These are phyloP conservation scores for Monilinia polystroma DNA, from an alignment of 2,329 filamentous ascomycete species.

Conservation along the genomic window DNA sequence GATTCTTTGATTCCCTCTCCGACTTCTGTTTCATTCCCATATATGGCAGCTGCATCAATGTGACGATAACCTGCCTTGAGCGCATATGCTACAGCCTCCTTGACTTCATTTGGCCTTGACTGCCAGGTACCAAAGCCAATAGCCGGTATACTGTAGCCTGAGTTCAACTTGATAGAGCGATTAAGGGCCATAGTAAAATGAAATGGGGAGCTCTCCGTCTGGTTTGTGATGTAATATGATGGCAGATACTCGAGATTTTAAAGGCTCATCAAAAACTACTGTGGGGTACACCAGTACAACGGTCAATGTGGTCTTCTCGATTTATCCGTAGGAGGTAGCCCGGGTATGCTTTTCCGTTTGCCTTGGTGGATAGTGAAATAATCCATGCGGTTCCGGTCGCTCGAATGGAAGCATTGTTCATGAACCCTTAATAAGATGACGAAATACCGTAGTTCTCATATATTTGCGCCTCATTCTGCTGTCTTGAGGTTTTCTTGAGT, in stretches of 20 bases:
- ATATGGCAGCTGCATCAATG: constrained; percentile 65
- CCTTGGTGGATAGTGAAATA: constrained; percentile 1
- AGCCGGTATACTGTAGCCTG: constrained; percentile 40
- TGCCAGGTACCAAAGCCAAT: constrained; percentile 52
- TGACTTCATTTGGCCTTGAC: constrained; percentile 44
- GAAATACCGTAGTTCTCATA: not conserved
- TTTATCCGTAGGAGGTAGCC: constrained; percentile 16
- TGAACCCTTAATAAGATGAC: not conserved
- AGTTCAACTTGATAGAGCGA: constrained; percentile 38
- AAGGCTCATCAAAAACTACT: not conserved
- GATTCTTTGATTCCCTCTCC: constrained; percentile 70
- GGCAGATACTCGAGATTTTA: constrained; percentile 5
- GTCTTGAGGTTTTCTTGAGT: not conserved
- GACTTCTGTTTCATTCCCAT: constrained; percentile 80
- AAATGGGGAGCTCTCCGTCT: not conserved
- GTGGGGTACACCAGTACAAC: not conserved
- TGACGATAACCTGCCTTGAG: constrained; percentile 52
- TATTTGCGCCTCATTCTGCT: not conserved
- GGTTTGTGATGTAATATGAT: not conserved
- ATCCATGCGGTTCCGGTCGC: not conserved
- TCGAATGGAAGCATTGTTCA: not conserved
- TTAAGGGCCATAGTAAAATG: constrained; percentile 26
- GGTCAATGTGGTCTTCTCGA: constrained; percentile 5
- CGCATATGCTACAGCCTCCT: constrained; percentile 42
- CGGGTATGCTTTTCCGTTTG: constrained; percentile 18